Evolutionary conservation across 2,329 filamentous ascomycete genomes (phyloP), one percentile per base, ranked within the genome.

Genomic region (Ophiostoma ulmi): DNA sequence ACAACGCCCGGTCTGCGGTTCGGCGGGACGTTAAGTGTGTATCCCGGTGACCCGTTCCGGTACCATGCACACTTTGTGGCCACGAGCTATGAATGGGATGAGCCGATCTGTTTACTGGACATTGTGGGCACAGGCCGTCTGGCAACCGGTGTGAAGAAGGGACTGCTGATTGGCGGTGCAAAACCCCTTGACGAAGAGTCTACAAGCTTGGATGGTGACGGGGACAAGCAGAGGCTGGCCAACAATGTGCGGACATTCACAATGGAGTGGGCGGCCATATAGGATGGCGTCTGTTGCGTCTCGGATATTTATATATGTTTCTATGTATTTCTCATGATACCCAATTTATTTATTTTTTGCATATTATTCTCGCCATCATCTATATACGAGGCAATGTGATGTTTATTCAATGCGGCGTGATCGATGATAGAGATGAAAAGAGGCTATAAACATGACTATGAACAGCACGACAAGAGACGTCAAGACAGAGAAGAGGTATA

Each of bases 21-120:
- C 77, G 95, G 95, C 36, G 96, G 94, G 76, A 89, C 95, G 77
- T 97, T 97, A 80, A 93, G 93, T 75, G 92, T 96, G 5, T 99
- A 99, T 76, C 95, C 95, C 0, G 95, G 95, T 65, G 95, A 99
- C 78, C 93, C 95, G 0, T 83, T 99, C 69, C 90, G 95, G 13
- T 99, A 96, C 78, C 95, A 99, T 80, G 95, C 93, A 65, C 95
- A 99, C 79, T 98, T 97, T 78, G 86, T 97, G 75, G 92, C 90
- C 8, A 91, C 90, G n/a, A 88, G 91, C 41, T 88, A 91, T 75
- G 88, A 84, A n/a, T 98, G 93, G 93, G 89, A 97, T 72, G 88
- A 97, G 76, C 88, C 93, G 75, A 90, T 99, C 71, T 86, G 91
- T 52, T 83, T 98, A 76, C 85, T 97, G 75, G 91, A 97, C 74